Evolutionary conservation across 2,329 filamentous ascomycete genomes (phyloP).

Genomic region (Camillea tinctor): DNA sequence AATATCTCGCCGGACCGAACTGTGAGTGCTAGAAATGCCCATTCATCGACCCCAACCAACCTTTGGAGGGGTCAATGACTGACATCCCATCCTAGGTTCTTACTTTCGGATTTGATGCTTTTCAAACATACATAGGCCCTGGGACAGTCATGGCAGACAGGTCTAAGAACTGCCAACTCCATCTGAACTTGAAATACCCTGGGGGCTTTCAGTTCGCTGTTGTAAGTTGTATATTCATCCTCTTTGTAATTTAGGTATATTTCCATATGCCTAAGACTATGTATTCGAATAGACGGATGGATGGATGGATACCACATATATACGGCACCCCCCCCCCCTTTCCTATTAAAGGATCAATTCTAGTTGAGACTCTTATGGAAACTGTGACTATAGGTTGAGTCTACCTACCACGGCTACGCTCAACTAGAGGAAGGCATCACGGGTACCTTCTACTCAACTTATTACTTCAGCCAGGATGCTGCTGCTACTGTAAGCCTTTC

Average conservation of each 20-base stretch:
- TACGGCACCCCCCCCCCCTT: too few species aligned
- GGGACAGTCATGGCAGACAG: conserved; percentile 35
- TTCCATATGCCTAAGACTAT: too few species aligned
- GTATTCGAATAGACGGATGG: too few species aligned
- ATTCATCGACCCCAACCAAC: background rate
- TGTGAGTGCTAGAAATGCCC: conserved; percentile 23
- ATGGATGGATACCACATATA: too few species aligned
- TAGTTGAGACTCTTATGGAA: too few species aligned
- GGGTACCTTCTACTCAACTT: conserved; percentile 45
- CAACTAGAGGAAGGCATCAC: conserved; percentile 45
- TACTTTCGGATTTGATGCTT: conserved; percentile 46
- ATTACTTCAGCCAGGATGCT: conserved; percentile 48
- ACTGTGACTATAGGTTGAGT: conserved; percentile 40
- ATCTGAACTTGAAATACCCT: conserved; percentile 46
- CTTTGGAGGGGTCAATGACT: conserved; percentile 1
- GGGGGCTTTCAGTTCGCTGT: conserved; percentile 47
- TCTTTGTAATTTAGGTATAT: too few species aligned
- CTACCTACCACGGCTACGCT: conserved; percentile 49
- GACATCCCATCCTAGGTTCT: conserved; percentile 34
- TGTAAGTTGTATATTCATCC: conserved; percentile 13
- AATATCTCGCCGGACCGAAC: conserved; percentile 43
- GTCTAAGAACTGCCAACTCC: conserved; percentile 49
- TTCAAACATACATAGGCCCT: conserved; percentile 49
- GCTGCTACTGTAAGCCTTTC: conserved; percentile 34
- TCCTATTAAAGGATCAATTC: too few species aligned